Percentiles rank a stretch among this genome's conserved stretches.
Evolutionary conservation across 306 rosid species (phyloP).

Genomic region (Dryas alaskensis): DNA sequence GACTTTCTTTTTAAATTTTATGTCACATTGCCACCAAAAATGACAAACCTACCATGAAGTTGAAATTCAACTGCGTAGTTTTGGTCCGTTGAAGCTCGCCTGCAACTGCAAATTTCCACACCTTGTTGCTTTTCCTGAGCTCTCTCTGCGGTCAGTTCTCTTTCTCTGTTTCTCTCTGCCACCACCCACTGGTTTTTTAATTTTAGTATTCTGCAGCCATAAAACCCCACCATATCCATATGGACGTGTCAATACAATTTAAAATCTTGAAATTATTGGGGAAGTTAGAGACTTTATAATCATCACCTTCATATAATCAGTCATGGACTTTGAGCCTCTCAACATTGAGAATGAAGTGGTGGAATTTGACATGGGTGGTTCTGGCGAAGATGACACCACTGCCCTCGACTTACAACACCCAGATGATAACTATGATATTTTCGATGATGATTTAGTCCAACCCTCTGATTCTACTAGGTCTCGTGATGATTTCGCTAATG

Average conservation of each 20-base stretch:
- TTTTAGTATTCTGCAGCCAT: neutral
- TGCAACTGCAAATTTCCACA: neutral
- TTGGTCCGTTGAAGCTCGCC: conserved; percentile 1
- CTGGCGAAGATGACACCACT: conserved; percentile 20
- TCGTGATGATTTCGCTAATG: conserved; percentile 1
- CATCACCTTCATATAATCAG: neutral
- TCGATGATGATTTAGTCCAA: conserved; percentile 8
- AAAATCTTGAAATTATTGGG: neutral
- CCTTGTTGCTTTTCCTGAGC: neutral
- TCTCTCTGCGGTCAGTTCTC: neutral
- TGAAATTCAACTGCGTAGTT: neutral
- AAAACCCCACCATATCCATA: neutral
- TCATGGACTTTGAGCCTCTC: conserved; percentile 33
- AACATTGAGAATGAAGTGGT: conserved; percentile 18
- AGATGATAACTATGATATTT: conserved; percentile 17
- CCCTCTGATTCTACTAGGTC: conserved; percentile 12
- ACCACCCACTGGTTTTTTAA: neutral
- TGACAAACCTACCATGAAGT: neutral
- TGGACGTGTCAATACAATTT: neutral
- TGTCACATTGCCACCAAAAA: neutral
- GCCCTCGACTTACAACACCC: conserved; percentile 19
- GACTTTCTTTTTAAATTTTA: neutral
- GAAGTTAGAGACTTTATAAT: neutral
- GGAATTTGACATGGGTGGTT: conserved; percentile 30
- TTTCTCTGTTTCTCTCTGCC: neutral